Evolutionary conservation across 2,329 filamentous ascomycete species (phyloP), one percentile per base, ranked within the genome.

Genomic region (Xylariaceae sp.): DNA sequence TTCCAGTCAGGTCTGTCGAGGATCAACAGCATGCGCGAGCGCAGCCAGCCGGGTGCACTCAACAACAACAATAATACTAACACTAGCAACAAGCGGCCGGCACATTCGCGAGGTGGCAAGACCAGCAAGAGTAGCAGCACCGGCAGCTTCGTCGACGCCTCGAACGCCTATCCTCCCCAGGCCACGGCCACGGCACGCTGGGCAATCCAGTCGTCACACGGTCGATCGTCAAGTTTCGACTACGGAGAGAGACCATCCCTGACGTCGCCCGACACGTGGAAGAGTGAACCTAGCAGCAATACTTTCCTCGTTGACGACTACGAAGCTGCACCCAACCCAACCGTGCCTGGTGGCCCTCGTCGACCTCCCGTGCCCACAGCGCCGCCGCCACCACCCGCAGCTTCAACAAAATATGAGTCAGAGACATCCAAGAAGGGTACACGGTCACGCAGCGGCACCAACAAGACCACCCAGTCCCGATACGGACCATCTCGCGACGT

Each of bases 281-380:
- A 75, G 54, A 63, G 74, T 53, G 76, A 80, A 39, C 74, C 76
- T 53, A 5, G 4, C 7, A 68, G 74, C 49, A 75, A 72, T 56
- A 71, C 69, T 49, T 75, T 76, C 56, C 69, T 77, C 56, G 69
- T 78, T 61, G 74, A 78, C 59, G 81, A 86, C 60, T 83, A 86
- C 69, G 87, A 94, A 65, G 87, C 90, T 45, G 91, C 90, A 22
- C 91, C 92, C 12, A 92, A 86, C 35, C 92, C 92, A 5, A 91
- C 84, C 27, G 78, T 96, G 33, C 90, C 89, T 32, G 86, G 79
- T 43, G 91, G 91, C 5, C 89, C 91, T 49, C 82, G 90, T 51
- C 72, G 72, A 39, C 45, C 49, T 27, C 50, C 57, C 31, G 39
- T 57, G 39, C 61, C 65, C 15, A 63, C 68, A 7, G 71, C 73